Evolutionary conservation across 73 alveolate species (phyloP), one percentile per base, ranked within the genome.

Genomic region (Halteria grandinella): DNA sequence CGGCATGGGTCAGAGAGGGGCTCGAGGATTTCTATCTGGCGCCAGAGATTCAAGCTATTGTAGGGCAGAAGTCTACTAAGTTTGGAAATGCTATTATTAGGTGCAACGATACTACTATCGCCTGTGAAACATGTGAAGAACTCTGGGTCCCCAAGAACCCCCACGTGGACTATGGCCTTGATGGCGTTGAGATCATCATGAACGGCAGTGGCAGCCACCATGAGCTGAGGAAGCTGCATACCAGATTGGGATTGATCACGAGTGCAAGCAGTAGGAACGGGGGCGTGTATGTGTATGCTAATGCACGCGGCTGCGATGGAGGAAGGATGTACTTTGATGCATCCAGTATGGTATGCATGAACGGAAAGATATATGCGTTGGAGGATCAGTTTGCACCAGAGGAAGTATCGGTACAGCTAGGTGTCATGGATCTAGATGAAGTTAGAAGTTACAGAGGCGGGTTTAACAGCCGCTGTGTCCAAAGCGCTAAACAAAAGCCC

Each of bases 281-380:
- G 8, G 97, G 97, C 25, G 95, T 89, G 63, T 79, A 66, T 54
- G 66, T 84, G 14, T 82, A 75, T 51, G 59, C 89, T 39, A 88
- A 88, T 75, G 41, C 53, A 23, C 57, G 71, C 41, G 97, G 98
- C 6, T 89, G 98, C 51, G 98, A 92, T 78, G 98, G 98, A 31
- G 86, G 83, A 12, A 69, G 99, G 34, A 73, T 95, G 17, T 93
- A 91, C 59, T 95, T 73, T 48, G 99, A 95, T 75, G 98, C 97
- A 53, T 64, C 91, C 43, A 87, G 97, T 11, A 69, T 88, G 87
- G 78, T 95, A 8, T 89, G 86, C 24, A 52, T 83, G 79, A 95
- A 95, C 62, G 99, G 99, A 11, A 88, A 85, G 55, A 70, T 95
- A 17, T 53, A 74, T 23, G 85, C 96, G 4, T 84, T 69, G 70